phyloP scores from a whole-genome alignment of 1,284 basidiomycete species.

The Ceratorhiza oryzae-sativae region DNA sequence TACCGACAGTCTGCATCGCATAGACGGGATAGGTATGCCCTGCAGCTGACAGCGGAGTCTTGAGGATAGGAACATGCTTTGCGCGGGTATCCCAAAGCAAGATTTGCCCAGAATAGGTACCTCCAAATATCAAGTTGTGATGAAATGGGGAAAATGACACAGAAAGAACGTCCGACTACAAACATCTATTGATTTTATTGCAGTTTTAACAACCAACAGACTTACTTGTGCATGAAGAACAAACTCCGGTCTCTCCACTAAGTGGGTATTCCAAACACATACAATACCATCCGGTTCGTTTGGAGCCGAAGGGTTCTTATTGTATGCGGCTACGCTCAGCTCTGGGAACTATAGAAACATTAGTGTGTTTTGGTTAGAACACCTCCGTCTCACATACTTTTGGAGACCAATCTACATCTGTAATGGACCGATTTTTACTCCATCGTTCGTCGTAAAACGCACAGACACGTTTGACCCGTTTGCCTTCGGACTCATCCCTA shows the following conservation, averaged over 20 bases:
- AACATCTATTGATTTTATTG: constrained; percentile 17
- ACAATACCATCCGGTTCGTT: constrained; percentile 98
- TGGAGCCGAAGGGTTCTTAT: constrained; percentile 88
- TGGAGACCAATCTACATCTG: constrained; percentile 96
- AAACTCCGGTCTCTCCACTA: constrained; percentile 95
- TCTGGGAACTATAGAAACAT: constrained; percentile 97
- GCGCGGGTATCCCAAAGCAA: constrained; percentile 98
- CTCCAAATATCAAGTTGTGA: constrained; percentile 95
- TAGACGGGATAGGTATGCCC: constrained; percentile 99
- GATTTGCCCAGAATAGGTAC: constrained; percentile 98
- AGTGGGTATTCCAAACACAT: constrained; percentile 96
- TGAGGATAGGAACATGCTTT: constrained; percentile 92
- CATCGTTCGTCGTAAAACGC: constrained; percentile 89
- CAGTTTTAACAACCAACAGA: constrained; percentile 43
- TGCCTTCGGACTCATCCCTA: constrained; percentile 89
- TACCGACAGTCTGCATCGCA: constrained; percentile 95
- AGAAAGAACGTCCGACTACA: constrained; percentile 93
- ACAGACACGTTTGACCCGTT: constrained; percentile 85
- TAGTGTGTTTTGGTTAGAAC: too few relatives aligned
- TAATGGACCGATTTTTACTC: constrained; percentile 91
- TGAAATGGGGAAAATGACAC: constrained; percentile 98
- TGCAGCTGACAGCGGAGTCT: constrained; percentile 92
- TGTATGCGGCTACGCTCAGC: constrained; percentile 93
- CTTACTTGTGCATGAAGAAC: constrained; percentile 93
- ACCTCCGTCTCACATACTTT: too few relatives aligned